Conservation (phyloP, 2,329 filamentous ascomycete genomes). For the Scolecobasidium constrictum region DNA sequence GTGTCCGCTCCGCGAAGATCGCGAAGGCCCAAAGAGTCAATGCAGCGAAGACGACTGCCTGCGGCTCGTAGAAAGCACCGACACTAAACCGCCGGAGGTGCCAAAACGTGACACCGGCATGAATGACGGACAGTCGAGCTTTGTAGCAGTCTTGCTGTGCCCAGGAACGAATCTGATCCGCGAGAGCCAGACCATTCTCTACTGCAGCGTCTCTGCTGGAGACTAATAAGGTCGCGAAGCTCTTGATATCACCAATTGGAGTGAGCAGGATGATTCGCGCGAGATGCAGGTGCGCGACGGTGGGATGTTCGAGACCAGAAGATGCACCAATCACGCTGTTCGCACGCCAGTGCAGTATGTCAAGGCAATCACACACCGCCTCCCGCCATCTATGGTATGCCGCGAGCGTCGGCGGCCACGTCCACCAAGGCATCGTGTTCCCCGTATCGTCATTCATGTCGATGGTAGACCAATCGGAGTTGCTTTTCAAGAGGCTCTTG, state of each 20-base stretch:
- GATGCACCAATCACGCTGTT: constrained; percentile 39
- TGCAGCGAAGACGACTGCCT: constrained; percentile 34
- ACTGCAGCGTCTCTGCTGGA: background rate
- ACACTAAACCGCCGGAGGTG: constrained; percentile 39
- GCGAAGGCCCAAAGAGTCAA: constrained; percentile 39
- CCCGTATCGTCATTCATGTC: constrained; percentile 20
- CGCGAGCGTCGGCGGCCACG: constrained; percentile 37
- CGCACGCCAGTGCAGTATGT: constrained; percentile 48
- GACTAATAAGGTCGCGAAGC: constrained; percentile 21
- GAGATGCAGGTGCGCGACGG: constrained; percentile 44
- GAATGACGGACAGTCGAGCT: constrained; percentile 44
- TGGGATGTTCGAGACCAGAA: constrained; percentile 42
- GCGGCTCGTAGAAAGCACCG: constrained; percentile 37
- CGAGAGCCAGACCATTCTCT: constrained; percentile 4
- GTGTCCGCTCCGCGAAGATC: constrained; percentile 13
- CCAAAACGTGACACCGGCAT: constrained; percentile 42
- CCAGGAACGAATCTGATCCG: constrained; percentile 35
- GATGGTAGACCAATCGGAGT: constrained; percentile 29
- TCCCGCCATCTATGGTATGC: constrained; percentile 40
- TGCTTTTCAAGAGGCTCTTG: constrained; percentile 22
- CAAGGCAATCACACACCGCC: constrained; percentile 36
- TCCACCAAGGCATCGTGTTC: constrained; percentile 14
- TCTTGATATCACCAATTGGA: constrained; percentile 36
- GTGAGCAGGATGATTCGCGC: constrained; percentile 42
- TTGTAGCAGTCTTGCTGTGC: constrained; percentile 42